These are phyloP conservation scores for Hypericum perforatum DNA, from an alignment of 345 rosid genomes.

Conservation along the genomic window DNA sequence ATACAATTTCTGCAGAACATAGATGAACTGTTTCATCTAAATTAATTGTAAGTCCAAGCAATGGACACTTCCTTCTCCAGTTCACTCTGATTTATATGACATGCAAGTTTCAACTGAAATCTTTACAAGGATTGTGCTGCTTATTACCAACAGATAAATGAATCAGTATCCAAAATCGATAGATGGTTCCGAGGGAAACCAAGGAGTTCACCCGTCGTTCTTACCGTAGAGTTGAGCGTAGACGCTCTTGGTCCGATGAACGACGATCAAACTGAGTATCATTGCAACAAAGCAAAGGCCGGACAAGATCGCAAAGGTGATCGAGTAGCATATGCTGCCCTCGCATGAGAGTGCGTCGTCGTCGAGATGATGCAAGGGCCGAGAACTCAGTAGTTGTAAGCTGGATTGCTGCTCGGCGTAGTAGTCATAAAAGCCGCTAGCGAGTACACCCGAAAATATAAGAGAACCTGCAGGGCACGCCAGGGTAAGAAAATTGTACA, in stretches of 20 bases:
- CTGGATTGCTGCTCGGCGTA: constrained; percentile 55
- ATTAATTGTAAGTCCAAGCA: no score
- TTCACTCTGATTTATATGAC: no score
- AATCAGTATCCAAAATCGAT: no score
- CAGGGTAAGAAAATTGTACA: constrained; percentile 53
- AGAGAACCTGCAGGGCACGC: constrained; percentile 58
- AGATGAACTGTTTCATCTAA: no score
- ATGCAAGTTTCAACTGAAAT: no score
- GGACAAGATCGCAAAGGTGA: constrained; percentile 51
- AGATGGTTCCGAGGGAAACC: no score
- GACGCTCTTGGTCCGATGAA: constrained; percentile 48
- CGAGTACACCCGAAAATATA: constrained; percentile 67
- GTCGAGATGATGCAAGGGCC: constrained; percentile 7
- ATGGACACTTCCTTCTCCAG: no score
- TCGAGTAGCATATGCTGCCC: constrained; percentile 52
- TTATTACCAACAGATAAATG: no score
- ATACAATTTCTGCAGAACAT: no score
- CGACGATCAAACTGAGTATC: constrained; percentile 50
- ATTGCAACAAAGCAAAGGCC: constrained; percentile 46
- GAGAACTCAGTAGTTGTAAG: constrained; percentile 2
- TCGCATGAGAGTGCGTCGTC: constrained; percentile 38
- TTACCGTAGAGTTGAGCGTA: constrained; percentile 50
- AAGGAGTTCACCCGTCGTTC: background rate
- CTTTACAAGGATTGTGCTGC: no score
- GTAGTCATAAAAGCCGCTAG: constrained; percentile 61